A percentile compares a stretch with the other conserved stretches of the same genome.
These are phyloP conservation scores for Penicillium sp. DNA, from an alignment of 2,329 filamentous ascomycete species.

Conservation along the genomic window DNA sequence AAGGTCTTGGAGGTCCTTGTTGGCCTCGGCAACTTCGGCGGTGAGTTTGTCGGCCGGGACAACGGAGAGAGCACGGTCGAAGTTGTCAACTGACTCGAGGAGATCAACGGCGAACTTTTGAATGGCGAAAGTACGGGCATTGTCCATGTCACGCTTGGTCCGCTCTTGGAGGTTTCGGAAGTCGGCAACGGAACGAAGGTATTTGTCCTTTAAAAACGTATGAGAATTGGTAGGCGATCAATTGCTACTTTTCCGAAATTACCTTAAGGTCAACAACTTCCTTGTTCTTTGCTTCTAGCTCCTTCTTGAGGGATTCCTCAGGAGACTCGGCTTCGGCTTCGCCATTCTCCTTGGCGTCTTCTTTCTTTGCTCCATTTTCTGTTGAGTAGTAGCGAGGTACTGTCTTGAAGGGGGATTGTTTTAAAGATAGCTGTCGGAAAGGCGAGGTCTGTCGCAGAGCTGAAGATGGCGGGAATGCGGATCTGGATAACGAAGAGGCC, in stretches of 20 bases:
- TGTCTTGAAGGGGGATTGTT: constrained; percentile 31
- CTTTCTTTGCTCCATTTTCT: constrained; percentile 24
- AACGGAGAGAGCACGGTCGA: constrained; percentile 82
- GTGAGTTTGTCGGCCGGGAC: constrained; percentile 72
- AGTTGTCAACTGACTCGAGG: constrained; percentile 92
- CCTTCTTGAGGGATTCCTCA: constrained; percentile 55
- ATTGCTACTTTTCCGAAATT: constrained; percentile 18
- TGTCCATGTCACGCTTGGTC: constrained; percentile 82
- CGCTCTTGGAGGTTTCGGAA: constrained; percentile 98
- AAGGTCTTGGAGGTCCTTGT: constrained; percentile 72
- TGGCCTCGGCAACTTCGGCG: constrained; percentile 49
- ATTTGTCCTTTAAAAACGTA: constrained; percentile 68
- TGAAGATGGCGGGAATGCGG: constrained; percentile 30
- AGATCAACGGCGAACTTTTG: constrained; percentile 92
- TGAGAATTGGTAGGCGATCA: background rate
- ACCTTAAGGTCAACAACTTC: constrained; percentile 85
- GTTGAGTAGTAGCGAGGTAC: constrained; percentile 42
- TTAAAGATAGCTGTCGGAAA: constrained; percentile 28
- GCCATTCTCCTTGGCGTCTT: constrained; percentile 36
- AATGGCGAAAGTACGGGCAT: constrained; percentile 87
- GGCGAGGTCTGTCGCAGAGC: constrained; percentile 32
- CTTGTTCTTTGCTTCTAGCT: constrained; percentile 68
- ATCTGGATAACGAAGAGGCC: constrained; percentile 31
- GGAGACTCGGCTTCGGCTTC: constrained; percentile 34
- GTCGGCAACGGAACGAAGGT: constrained; percentile 88